phyloP scores from a whole-genome alignment of 176 grass and related monocot species.

The Juncus inflexus region DNA sequence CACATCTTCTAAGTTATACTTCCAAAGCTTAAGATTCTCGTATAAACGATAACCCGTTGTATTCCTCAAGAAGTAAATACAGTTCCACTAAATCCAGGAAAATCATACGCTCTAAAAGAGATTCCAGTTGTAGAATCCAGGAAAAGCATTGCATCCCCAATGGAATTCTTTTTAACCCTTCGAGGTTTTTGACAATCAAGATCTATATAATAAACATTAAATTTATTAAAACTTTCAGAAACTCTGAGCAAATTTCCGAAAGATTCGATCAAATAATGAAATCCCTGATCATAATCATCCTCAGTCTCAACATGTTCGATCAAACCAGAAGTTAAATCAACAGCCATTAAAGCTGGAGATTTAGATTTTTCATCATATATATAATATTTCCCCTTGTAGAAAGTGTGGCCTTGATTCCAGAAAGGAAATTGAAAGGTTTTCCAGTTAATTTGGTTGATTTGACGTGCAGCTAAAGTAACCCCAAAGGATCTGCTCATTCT shows the following conservation, averaged over 20 bases:
- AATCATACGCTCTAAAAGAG: slow-evolving; percentile 8
- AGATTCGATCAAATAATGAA: slow-evolving; percentile 21
- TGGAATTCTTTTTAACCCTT: slow-evolving; percentile 22
- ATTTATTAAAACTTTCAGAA: background rate
- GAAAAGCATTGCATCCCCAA: slow-evolving; percentile 25
- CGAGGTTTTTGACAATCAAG: background rate
- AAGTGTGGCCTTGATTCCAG: background rate
- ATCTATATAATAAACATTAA: slow-evolving; percentile 13
- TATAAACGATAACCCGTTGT: too few relatives aligned
- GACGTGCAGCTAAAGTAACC: background rate
- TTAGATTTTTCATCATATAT: background rate
- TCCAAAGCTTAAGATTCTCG: too few relatives aligned
- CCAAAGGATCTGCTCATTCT: too few relatives aligned
- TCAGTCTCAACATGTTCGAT: background rate
- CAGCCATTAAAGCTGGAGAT: background rate
- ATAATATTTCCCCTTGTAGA: slow-evolving; percentile 13
- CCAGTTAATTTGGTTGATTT: background rate
- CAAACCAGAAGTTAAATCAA: background rate
- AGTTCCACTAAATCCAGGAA: slow-evolving; percentile 9
- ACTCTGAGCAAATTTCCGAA: background rate
- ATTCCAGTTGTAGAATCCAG: slow-evolving; percentile 21
- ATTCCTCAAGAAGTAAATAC: background rate
- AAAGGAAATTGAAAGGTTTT: background rate
- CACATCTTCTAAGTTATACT: too few relatives aligned
- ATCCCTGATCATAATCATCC: background rate